phyloP scores from a whole-genome alignment of 306 rosid genomes.

The Nissolia schottii region DNA sequence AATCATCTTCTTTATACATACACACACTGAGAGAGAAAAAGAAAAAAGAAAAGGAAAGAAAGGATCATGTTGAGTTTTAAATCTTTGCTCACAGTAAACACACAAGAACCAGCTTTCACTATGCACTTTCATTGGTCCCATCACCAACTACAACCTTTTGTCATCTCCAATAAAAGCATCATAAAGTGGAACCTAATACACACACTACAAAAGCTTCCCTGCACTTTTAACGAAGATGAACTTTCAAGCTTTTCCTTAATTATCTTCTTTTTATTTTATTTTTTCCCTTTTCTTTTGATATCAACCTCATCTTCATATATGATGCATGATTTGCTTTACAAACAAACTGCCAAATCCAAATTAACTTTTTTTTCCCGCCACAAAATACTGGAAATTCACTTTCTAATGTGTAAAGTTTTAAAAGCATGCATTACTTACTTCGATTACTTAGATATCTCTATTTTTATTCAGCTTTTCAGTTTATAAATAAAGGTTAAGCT shows the following conservation, averaged over 20 bases:
- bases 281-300: background rate
- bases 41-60: background rate
- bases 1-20: background rate
- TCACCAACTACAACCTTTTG: slow-evolving; percentile 43
- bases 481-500: too few relatives aligned
- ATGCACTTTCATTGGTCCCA: slow-evolving; percentile 35
- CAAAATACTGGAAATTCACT: background rate
- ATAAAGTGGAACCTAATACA: slow-evolving; percentile 27
- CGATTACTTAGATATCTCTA: background rate
- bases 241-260: slow-evolving; percentile 2
- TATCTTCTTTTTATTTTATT: background rate
- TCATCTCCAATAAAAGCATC: slow-evolving; percentile 43
- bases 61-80: slow-evolving; percentile 8
- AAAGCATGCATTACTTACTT: background rate
- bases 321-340: slow-evolving; percentile 18
- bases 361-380: background rate
- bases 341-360: background rate
- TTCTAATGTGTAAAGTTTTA: background rate
- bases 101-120: slow-evolving; percentile 17
- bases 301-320: background rate
- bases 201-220: slow-evolving; percentile 28
- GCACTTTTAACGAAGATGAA: slow-evolving; percentile 44
- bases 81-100: background rate
- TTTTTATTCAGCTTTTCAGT: background rate
- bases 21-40: background rate